Evolutionary conservation across 495 filamentous ascomycete species (phyloP), one percentile per base, ranked within the genome.

Genomic region (Thermothielavioides terrestris): DNA sequence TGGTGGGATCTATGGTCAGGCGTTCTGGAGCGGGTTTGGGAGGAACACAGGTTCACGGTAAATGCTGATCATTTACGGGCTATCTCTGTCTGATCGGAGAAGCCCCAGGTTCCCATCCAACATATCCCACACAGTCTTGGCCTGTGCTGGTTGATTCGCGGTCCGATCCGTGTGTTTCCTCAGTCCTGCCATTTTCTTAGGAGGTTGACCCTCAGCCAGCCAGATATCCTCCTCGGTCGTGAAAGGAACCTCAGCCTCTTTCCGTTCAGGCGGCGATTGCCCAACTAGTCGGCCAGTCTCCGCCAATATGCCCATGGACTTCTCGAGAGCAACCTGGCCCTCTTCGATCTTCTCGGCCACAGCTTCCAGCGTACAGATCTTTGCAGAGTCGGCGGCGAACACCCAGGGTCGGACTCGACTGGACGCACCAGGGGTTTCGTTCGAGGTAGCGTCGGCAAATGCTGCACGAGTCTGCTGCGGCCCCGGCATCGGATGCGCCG

Each of bases 401-500:
- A 74, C 70, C 76, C 76, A 80, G 4, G 68, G 68, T 46, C 66
- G 64, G 42, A 75, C 62, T 31, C 66, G 61, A 27, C 51, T 57
- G 20, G 68, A 65, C 3, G 68, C 55, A 40, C 68, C 64, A n/a
- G 62, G 57, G 18, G 35, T 63, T 46, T 66, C 55, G 5, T 57
- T 52, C 7, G 55, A 52, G 7, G 60, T 40, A 0, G 59, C 61
- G 22, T 58, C 60, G 9, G 54, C 32, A 10, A 58, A 51, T 6
- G 55, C 57, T n/a, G 50, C 38, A 28, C 56, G 61, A 18, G 45
- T 46, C 14, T 60, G 53, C 12, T 34, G 28, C 1, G 53, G 43
- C 9, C 59, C 59, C 1, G 74, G 69, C 37, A 79, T 60, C 1
- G 83, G 80, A 46, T 84, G 79, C 32, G 75, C 71, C 0, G 78